Percentiles rank a stretch among this genome's conserved stretches.
Conservation (phyloP, 2,329 filamentous ascomycete genomes). For the Hypoxylon sp. region DNA sequence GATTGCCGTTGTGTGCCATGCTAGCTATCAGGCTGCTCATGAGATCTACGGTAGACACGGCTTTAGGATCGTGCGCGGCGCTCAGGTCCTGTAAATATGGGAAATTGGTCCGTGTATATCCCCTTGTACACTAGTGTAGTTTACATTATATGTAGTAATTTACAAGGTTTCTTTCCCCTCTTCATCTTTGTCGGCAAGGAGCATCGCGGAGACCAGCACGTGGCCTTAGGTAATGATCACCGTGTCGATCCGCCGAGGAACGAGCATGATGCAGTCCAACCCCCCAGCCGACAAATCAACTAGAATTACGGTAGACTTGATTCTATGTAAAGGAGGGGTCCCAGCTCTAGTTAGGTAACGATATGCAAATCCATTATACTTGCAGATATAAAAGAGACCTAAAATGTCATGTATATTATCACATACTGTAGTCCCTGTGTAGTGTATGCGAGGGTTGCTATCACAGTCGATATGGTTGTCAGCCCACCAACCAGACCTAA, state of each 20-base stretch:
- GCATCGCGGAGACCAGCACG: constrained; percentile 39
- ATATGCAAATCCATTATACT: constrained; percentile 11
- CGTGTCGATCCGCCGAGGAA: constrained; percentile 38
- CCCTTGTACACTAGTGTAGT: background rate
- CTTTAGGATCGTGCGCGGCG: constrained; percentile 7
- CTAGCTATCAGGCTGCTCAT: constrained; percentile 1
- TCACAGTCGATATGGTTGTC: constrained; percentile 28
- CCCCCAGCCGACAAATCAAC: constrained; percentile 8
- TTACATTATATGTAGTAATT: constrained; percentile 6
- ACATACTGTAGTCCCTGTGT: constrained; percentile 12
- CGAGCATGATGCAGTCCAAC: background rate
- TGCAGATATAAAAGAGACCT: constrained; percentile 8
- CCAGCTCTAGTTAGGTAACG: constrained; percentile 5
- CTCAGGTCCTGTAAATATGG: constrained; percentile 3
- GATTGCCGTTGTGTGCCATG: constrained; percentile 7
- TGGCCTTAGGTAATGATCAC: constrained; percentile 35
- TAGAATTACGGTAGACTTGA: constrained; percentile 8
- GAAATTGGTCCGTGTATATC: constrained; percentile 12
- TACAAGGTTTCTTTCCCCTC: constrained; percentile 37
- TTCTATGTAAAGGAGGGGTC: constrained; percentile 18
- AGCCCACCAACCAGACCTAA: constrained; percentile 36
- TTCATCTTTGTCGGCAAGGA: constrained; percentile 33
- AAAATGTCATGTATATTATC: constrained; percentile 22
- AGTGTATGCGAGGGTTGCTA: constrained; percentile 28
- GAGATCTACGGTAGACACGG: background rate